Evolutionary conservation across 75 land plant species (phyloP), one percentile per base, ranked within the genome.

Genomic region (Picea glauca): DNA sequence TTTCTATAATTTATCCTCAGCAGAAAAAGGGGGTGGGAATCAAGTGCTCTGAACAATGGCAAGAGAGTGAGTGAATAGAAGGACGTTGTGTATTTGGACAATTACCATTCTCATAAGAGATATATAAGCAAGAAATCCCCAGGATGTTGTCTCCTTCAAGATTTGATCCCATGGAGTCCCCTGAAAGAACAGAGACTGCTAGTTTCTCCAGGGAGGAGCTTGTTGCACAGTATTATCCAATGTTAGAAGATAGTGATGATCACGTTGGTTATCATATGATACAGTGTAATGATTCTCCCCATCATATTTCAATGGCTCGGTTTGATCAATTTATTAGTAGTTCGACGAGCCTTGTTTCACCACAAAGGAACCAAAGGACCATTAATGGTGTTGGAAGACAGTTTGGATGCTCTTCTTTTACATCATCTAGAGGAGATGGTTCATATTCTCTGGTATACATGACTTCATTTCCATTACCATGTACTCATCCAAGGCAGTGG

Each of bases 201-300:
- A 80, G 76, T 64, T 86, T 87, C 74, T 78, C 80, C 23, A 88
- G 96, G 76, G 99, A 96, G 73, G 99, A 96, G 17, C 46, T 84
- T 15, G 70, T 86, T 54, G 76, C 79, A 12, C 86, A 85, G 17
- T 92, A 94, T 78, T 96, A 97, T 35, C 95, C 98, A 58, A 96
- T 96, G 99, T 94, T 93, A 20, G 99, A 94, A 74, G 97, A 96
- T 78, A 87, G 89, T 63, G 95, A 96, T 80, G 99, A 96, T 50
- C 78, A 81, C 58, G 78, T 84, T 54, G 84, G 83, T 43, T 86
- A 84, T 77, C 88, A 86, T 9, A 77, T 73, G 88, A 73, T 87
- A 11, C 81, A 94, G 30, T 88, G 31, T 63, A 83, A 76, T 74
- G 94, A 94, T 18, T 72, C 75, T 14, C 80, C 81, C 26, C 54